A percentile compares a stretch with the other conserved stretches of the same genome.
Conservation (phyloP, 2,329 filamentous ascomycete genomes). For the Aspergillus pseudoviridinutans region DNA sequence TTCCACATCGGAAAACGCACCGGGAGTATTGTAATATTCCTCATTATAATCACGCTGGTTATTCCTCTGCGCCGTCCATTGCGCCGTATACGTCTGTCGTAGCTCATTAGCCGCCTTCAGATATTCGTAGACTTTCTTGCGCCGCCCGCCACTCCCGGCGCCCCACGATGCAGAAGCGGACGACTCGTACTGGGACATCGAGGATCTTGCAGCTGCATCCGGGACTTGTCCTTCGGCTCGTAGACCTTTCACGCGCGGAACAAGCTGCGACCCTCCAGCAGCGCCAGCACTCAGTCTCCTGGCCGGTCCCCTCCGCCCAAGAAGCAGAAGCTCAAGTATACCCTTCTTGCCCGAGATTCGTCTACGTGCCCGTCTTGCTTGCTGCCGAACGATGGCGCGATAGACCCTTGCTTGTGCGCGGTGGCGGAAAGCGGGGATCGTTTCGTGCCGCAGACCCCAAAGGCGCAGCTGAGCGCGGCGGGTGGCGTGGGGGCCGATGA, state of each 20-base stretch:
- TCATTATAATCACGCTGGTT: slow-evolving; percentile 38
- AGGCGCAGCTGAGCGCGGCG: slow-evolving; percentile 63
- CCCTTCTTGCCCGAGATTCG: slow-evolving; percentile 25
- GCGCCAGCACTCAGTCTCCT: slow-evolving; percentile 3
- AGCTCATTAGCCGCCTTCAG: slow-evolving; percentile 69
- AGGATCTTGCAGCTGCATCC: slow-evolving; percentile 13
- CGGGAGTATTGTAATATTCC: slow-evolving; percentile 57
- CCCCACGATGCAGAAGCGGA: slow-evolving; percentile 22
- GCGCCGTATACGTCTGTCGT: slow-evolving; percentile 61
- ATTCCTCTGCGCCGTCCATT: slow-evolving; percentile 47
- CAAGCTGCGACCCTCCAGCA: slow-evolving; percentile 5
- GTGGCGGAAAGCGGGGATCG: slow-evolving; percentile 66
- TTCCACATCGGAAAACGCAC: slow-evolving; percentile 78
- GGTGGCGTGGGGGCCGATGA: slow-evolving; percentile 64
- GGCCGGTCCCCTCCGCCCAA: slow-evolving; percentile 18
- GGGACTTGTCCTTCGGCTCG: slow-evolving; percentile 14
- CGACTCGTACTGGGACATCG: slow-evolving; percentile 23
- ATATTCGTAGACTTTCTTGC: slow-evolving; percentile 73
- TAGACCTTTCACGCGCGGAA: slow-evolving; percentile 10
- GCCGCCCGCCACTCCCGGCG: slow-evolving; percentile 52
- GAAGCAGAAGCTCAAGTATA: slow-evolving; percentile 24
- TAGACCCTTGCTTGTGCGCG: slow-evolving; percentile 73
- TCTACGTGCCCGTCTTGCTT: slow-evolving; percentile 52
- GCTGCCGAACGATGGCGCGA: slow-evolving; percentile 63
- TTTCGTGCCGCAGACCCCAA: slow-evolving; percentile 69